Evolutionary conservation across 176 grass and related monocot genomes (phyloP).

Genomic region (Tillandsia leiboldiana): DNA sequence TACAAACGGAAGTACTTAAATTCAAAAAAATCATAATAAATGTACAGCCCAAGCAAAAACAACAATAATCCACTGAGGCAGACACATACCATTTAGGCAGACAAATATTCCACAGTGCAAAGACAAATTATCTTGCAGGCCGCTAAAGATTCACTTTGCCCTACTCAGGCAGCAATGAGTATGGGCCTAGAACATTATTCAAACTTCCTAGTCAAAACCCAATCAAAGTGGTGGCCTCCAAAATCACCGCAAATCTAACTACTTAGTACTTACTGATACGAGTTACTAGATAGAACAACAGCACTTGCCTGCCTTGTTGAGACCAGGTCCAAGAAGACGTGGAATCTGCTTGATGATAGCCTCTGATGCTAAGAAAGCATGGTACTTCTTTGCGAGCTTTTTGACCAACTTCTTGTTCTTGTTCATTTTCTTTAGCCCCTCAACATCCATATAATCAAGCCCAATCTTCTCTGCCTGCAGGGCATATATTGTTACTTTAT

Average conservation of each 20-base stretch:
- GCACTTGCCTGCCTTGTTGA: constrained; percentile 77
- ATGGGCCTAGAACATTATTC: background rate
- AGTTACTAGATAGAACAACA: background rate
- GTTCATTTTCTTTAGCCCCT: constrained; percentile 85
- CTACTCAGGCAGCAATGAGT: too few relatives aligned
- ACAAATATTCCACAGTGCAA: too few relatives aligned
- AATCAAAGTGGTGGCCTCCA: background rate
- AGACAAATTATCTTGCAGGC: too few relatives aligned
- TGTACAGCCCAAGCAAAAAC: background rate
- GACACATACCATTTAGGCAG: too few relatives aligned
- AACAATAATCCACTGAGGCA: background rate
- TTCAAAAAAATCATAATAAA: background rate
- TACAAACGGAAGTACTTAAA: background rate
- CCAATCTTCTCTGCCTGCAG: constrained; percentile 57
- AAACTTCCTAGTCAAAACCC: background rate
- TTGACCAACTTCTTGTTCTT: constrained; percentile 96
- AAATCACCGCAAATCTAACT: background rate
- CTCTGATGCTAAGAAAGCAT: constrained; percentile 87
- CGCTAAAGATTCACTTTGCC: too few relatives aligned
- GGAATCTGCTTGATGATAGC: constrained; percentile 93
- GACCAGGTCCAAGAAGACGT: constrained; percentile 83
- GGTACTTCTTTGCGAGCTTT: constrained; percentile 88
- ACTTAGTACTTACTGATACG: background rate
- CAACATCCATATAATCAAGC: constrained; percentile 80
- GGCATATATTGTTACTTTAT: background rate